Base-by-base conservation (phyloP, 768 basidiomycete species). In the Udeniomyces megalosporus region DNA sequence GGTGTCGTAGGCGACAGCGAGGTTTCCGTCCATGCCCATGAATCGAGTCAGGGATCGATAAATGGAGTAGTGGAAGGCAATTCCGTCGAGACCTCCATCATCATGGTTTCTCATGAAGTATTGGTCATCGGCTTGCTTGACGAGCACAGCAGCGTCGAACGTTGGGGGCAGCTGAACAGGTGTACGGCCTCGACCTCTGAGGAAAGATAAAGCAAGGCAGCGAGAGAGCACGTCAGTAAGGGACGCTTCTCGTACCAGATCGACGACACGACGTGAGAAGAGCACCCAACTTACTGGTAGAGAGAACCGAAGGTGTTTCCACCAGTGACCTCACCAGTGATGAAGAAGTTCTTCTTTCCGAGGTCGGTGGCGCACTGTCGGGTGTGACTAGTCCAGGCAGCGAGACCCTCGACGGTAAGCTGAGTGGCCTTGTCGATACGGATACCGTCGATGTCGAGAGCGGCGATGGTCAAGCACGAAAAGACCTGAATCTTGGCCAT, bases 391-490 rank as follows among this genome's bases (percentile, higher is more conserved):
- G 86, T 77, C 91, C 91, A 95, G 0, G 77, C 70, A 2, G 86
- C 78, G 55, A 92, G 78, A 3, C 85, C 87, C 56, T 84, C 82
- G 17, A 93, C 81, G 5, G 88, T 87, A 60, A 95, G 80, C 71
- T 95, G 91, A 0, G 88, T 92, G 29, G 91, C 82, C 74, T 95
- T 95, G 72, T 93, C 91, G 74, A 95, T 83, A 74, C 91, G 91
- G 71, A 95, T 93, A 61, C 82, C 91, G 71, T 95, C 91, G 68
- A 95, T 78, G 69, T 93, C 91, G 53, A 93, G 81, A 0, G 90
- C 85, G 46, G 81, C 81, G 74, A 95, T 86, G 32, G 83, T 81
- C 78, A 95, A 80, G 76, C 91, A 93, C 1, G 86, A 79, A 71
- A 92, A 91, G 34, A 76, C 75, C 65, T 82, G 77, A 54, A 95